phyloP scores from a whole-genome alignment of 768 basidiomycete species.

The Lactifluus piperatus region DNA sequence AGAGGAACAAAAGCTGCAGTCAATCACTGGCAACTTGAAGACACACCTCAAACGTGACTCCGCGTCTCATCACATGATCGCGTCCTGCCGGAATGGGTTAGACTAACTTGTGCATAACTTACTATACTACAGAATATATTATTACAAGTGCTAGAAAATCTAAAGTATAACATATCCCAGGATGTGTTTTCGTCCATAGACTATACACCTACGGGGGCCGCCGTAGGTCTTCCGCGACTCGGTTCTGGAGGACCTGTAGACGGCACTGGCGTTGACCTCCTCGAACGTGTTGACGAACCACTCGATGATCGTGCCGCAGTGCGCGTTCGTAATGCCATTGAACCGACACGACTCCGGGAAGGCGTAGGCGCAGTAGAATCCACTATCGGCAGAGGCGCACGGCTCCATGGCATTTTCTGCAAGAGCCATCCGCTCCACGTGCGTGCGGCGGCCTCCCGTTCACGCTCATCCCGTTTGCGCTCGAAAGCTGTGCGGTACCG shows the following conservation, averaged over 20 bases:
- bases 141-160: not conserved
- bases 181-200: not conserved
- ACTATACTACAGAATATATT: slow-evolving; percentile 1
- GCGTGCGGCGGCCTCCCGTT: slow-evolving; percentile 30
- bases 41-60: slow-evolving; percentile 6
- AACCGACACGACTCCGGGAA: slow-evolving; percentile 11
- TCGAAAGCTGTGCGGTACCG: slow-evolving; percentile 86
- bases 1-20: not conserved
- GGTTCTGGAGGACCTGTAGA: slow-evolving; percentile 3
- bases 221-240: slow-evolving; percentile 3
- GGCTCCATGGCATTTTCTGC: slow-evolving; percentile 25
- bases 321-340: slow-evolving; percentile 4
- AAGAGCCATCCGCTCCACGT: slow-evolving; percentile 28
- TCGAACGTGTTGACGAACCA: slow-evolving; percentile 2
- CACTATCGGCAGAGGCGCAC: not conserved
- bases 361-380: slow-evolving; percentile 11
- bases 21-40: too few relatives aligned
- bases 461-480: slow-evolving; percentile 57
- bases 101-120: not conserved
- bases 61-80: slow-evolving; percentile 18
- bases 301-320: slow-evolving; percentile 1
- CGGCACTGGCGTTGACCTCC: slow-evolving; percentile 8
- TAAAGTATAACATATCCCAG: not conserved
- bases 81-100: not conserved
- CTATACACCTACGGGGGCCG: slow-evolving; percentile 1